Evolutionary conservation across 148 eudicot species (phyloP).

Genomic region (Cornus kousa): DNA sequence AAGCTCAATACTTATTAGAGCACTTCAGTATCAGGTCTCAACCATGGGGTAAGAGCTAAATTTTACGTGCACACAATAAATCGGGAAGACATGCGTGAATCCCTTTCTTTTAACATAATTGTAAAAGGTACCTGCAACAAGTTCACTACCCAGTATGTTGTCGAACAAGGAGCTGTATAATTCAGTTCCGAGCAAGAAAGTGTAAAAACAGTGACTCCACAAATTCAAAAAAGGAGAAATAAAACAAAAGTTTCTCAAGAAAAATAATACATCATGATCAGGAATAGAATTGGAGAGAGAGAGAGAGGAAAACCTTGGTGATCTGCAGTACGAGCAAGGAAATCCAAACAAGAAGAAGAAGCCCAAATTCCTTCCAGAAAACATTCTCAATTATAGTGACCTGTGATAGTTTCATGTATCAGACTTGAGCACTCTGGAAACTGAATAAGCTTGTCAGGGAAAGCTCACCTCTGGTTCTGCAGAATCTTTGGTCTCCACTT

Average conservation of each 20-base stretch:
- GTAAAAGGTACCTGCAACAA: conserved; percentile 62
- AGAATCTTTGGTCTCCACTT: conserved; percentile 20
- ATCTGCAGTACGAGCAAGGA: conserved; percentile 77
- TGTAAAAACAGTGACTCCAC: background rate
- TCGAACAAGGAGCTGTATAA: conserved; percentile 53
- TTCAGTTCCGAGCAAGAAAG: conserved; percentile 40
- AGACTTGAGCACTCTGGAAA: background rate
- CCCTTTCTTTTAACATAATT: background rate
- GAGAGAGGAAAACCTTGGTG: conserved; percentile 44
- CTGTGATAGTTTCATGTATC: conserved; percentile 31
- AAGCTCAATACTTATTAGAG: background rate
- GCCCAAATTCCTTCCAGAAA: conserved; percentile 83
- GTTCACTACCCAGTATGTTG: conserved; percentile 69
- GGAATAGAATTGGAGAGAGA: background rate
- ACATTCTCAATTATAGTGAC: conserved; percentile 62
- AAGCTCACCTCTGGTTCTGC: conserved; percentile 41
- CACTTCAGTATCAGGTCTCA: background rate
- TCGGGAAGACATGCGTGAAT: background rate
- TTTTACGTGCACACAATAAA: background rate
- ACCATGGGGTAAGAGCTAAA: background rate
- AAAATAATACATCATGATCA: too few relatives aligned
- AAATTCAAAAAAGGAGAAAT: conserved; percentile 8
- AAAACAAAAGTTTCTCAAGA: background rate
- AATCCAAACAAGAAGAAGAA: conserved; percentile 74
- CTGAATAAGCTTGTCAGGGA: background rate